A percentile compares a stretch with the other conserved stretches of the same genome.
Evolutionary conservation across 768 basidiomycete genomes (phyloP).

Genomic region (Amanita subjunquillea): DNA sequence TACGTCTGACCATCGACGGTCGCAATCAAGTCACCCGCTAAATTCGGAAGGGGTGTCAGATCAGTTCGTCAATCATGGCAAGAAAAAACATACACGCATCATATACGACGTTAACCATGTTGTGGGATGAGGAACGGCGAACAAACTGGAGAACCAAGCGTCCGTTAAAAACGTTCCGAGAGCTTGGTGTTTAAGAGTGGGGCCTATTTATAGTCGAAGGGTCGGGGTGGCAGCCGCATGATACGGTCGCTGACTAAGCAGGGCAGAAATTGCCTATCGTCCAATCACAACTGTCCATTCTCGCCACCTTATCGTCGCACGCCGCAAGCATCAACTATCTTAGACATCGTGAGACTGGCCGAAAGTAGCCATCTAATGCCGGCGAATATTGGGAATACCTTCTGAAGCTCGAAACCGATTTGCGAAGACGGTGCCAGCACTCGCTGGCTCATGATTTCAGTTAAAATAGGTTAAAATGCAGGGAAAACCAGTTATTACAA

Average conservation of each 20-base stretch:
- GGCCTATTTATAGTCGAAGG: not conserved
- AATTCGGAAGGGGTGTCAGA: not conserved
- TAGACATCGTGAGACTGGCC: not conserved
- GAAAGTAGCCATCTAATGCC: not conserved
- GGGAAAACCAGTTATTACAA: too few species aligned
- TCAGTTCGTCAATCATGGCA: not conserved
- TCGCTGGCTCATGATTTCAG: too few species aligned
- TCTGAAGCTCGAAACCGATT: too few species aligned
- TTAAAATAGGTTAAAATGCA: too few species aligned
- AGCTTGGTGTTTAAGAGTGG: not conserved
- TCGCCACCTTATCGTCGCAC: not conserved
- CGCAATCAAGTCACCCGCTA: conserved; percentile 29
- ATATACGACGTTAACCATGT: conserved; percentile 4
- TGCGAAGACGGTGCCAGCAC: too few species aligned
- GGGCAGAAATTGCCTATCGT: conserved; percentile 1
- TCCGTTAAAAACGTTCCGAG: too few species aligned
- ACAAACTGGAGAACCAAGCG: not conserved
- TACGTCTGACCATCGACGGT: conserved; percentile 18
- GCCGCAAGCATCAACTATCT: not conserved
- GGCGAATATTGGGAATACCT: too few species aligned
- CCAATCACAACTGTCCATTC: not conserved
- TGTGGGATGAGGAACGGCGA: not conserved
- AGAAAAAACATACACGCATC: not conserved
- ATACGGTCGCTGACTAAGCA: not conserved
- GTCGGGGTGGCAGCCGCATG: not conserved